A percentile compares a stretch with the other conserved stretches of the same genome.
Conservation (phyloP, 2,329 filamentous ascomycete species). For the Huntiella bhutanensis region DNA sequence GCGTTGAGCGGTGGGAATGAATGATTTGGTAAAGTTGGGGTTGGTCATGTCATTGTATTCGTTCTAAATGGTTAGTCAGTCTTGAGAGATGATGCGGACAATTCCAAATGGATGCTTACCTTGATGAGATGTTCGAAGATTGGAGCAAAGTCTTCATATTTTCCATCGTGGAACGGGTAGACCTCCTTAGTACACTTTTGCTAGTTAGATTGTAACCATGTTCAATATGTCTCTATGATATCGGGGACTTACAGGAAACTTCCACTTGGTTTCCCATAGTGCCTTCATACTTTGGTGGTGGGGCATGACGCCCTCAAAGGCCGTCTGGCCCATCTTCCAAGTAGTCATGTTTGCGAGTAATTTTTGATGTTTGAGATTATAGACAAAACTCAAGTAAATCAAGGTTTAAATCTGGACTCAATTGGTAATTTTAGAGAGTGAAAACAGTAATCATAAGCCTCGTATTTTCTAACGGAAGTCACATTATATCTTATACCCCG, state of each 20-base stretch:
- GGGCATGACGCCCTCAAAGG: constrained; percentile 27
- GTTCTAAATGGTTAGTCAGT: constrained; percentile 18
- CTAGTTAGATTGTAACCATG: neutral
- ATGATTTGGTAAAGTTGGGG: constrained; percentile 42
- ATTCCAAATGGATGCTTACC: constrained; percentile 18
- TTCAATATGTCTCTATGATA: neutral
- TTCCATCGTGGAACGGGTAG: constrained; percentile 58
- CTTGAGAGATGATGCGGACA: too few species aligned
- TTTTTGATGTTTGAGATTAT: neutral
- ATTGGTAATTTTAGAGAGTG: neutral
- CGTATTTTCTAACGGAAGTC: neutral
- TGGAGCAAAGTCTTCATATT: constrained; percentile 48
- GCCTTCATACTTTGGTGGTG: constrained; percentile 41
- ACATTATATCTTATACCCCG: neutral
- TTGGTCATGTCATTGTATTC: constrained; percentile 47
- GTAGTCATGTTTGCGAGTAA: constrained; percentile 1
- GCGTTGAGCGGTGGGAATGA: constrained; percentile 40
- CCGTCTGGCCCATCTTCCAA: constrained; percentile 26
- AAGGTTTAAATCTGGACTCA: too few species aligned
- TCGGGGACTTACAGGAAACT: constrained; percentile 34
- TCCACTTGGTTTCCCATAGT: constrained; percentile 63
- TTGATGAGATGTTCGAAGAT: constrained; percentile 45
- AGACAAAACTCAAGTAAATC: too few species aligned
- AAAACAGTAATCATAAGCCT: neutral
- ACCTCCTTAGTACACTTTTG: constrained; percentile 38